Percentiles rank a stretch among this genome's conserved stretches.
These are phyloP conservation scores for Dioscorea alata DNA, from an alignment of 106 monocot genomes.

Conservation along the genomic window DNA sequence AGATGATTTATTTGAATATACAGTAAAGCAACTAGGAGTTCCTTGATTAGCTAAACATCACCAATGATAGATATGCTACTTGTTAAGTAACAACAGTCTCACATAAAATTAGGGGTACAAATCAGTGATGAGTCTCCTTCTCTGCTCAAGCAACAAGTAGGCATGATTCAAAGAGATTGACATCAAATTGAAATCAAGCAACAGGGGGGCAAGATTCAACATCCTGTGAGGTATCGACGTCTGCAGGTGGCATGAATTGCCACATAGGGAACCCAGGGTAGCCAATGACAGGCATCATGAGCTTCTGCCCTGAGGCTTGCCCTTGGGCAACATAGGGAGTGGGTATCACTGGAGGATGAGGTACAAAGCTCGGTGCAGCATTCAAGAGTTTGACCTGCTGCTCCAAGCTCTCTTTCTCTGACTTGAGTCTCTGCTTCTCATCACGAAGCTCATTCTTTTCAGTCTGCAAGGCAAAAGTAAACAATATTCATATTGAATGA, in stretches of 20 bases:
- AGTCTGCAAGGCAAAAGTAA: conserved; percentile 9
- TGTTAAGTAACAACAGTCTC: too few species aligned
- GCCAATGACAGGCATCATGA: conserved; percentile 77
- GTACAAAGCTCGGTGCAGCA: conserved; percentile 17
- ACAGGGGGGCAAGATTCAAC: conserved; percentile 61
- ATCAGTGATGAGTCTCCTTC: too few species aligned
- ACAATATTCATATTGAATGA: neutral
- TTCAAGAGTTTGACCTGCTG: conserved; percentile 48
- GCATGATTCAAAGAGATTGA: neutral
- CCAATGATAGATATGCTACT: too few species aligned
- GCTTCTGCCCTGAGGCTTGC: conserved; percentile 46
- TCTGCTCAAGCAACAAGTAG: too few species aligned
- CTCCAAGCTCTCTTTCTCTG: conserved; percentile 52
- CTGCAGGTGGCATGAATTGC: conserved; percentile 81
- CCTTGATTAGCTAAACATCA: too few species aligned
- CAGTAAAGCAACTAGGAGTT: too few species aligned
- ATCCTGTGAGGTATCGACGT: conserved; percentile 74
- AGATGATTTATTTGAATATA: too few species aligned
- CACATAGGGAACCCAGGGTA: conserved; percentile 86
- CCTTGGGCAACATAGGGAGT: conserved; percentile 49
- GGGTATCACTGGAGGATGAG: conserved; percentile 52
- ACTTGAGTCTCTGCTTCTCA: conserved; percentile 52
- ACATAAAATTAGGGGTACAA: too few species aligned
- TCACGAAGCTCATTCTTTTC: conserved; percentile 63
- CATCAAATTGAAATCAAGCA: conserved; percentile 24